Percentiles rank a stretch among this genome's conserved stretches.
These are phyloP conservation scores for Thermothelomyces thermophilus DNA, from an alignment of 2,329 filamentous ascomycete genomes.

Conservation along the genomic window DNA sequence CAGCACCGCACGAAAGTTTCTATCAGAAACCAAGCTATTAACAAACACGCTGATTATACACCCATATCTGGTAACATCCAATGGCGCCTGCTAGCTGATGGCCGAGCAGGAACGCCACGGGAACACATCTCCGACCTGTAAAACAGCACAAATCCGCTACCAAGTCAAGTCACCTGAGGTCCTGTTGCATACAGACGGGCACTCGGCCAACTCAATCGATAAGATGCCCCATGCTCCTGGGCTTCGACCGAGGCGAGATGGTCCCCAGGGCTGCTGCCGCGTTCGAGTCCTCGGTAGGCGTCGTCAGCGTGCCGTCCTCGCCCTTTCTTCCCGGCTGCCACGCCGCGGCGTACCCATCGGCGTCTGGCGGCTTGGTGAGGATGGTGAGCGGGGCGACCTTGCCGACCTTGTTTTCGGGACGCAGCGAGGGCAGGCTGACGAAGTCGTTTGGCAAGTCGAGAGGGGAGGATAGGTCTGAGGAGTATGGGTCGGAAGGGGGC, in stretches of 20 bases:
- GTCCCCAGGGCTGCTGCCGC: conserved; percentile 23
- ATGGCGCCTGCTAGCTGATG: too few relatives aligned
- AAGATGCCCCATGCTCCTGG: conserved; percentile 35
- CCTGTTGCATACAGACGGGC: too few relatives aligned
- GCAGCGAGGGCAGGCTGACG: conserved; percentile 22
- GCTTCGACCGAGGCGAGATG: conserved; percentile 39
- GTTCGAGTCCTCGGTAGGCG: not conserved
- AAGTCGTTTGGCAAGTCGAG: conserved; percentile 16
- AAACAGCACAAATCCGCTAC: too few relatives aligned
- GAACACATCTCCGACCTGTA: too few relatives aligned
- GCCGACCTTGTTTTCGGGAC: conserved; percentile 24
- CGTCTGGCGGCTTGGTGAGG: conserved; percentile 1
- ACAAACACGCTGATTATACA: too few relatives aligned
- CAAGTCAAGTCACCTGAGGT: too few relatives aligned
- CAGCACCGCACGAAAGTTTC: too few relatives aligned
- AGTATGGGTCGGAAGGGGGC: conserved; percentile 13
- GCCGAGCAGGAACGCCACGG: too few relatives aligned
- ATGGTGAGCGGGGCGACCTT: conserved; percentile 11
- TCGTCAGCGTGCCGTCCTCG: not conserved
- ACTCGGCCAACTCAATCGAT: conserved; percentile 27
- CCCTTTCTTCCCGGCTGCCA: not conserved
- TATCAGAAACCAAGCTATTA: too few relatives aligned
- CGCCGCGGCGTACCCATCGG: not conserved
- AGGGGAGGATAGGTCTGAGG: conserved; percentile 25
- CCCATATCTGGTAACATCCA: too few relatives aligned